A percentile compares a stretch with the other conserved stretches of the same genome.
These are phyloP conservation scores for Cryptomeria japonica DNA, from an alignment of 75 land plant genomes.

Conservation along the genomic window DNA sequence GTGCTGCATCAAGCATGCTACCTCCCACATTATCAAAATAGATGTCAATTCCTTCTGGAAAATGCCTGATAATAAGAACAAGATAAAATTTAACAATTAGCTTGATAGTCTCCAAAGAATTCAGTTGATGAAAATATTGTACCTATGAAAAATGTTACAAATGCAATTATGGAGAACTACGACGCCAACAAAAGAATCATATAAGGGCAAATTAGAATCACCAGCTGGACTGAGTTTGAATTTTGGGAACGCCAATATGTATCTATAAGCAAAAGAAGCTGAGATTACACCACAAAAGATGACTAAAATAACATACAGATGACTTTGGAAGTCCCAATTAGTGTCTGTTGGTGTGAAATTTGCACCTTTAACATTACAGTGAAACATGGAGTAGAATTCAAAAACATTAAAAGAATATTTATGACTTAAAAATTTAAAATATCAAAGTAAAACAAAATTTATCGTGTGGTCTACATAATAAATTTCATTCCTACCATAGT, in stretches of 20 bases:
- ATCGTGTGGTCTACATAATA: background rate
- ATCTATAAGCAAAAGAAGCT: background rate
- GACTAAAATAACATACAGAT: background rate
- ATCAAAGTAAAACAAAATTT: background rate
- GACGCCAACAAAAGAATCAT: background rate
- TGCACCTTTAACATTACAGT: background rate
- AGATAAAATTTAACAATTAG: background rate
- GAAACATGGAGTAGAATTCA: background rate
- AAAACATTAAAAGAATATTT: background rate
- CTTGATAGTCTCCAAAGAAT: background rate
- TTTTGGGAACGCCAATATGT: background rate
- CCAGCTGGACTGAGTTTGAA: background rate
- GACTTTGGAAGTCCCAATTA: background rate
- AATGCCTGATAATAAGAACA: constrained; percentile 24
- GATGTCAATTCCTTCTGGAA: constrained; percentile 34
- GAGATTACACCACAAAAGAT: background rate
- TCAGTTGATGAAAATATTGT: background rate
- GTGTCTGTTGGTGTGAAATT: background rate
- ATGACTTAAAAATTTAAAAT: too few species aligned
- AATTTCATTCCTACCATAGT: background rate
- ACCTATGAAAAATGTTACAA: background rate
- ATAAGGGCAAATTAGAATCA: background rate
- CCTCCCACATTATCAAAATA: constrained; percentile 36
- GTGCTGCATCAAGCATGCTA: constrained; percentile 24
- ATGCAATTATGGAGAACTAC: background rate